A percentile compares a stretch with the other conserved stretches of the same genome.
Conservation (phyloP, 2,329 filamentous ascomycete species). For the Pseudomassariella vexata region DNA sequence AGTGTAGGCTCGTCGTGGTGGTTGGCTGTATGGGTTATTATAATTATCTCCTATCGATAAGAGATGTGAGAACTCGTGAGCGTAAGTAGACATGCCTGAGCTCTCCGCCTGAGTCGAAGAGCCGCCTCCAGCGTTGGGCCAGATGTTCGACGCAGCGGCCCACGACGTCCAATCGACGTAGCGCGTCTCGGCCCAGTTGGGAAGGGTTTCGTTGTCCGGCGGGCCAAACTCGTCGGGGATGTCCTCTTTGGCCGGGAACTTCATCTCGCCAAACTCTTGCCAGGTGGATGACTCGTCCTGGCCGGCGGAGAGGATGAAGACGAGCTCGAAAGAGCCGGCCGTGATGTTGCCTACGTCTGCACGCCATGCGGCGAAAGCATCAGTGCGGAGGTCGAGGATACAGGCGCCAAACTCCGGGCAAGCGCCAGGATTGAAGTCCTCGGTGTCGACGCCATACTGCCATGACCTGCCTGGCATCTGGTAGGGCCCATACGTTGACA, state of each 20-base stretch:
- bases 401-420: slow-evolving; percentile 38
- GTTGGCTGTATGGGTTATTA: slow-evolving; percentile 44
- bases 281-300: slow-evolving; percentile 50
- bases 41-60: slow-evolving; percentile 50
- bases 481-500: slow-evolving; percentile 47
- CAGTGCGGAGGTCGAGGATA: slow-evolving; percentile 40
- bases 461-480: slow-evolving; percentile 39
- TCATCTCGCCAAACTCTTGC: slow-evolving; percentile 53
- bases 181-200: slow-evolving; percentile 42
- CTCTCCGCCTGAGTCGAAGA: slow-evolving; percentile 48
- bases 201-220: slow-evolving; percentile 29
- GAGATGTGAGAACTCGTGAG: slow-evolving; percentile 46
- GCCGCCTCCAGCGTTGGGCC: slow-evolving; percentile 47
- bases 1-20: slow-evolving; percentile 39
- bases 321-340: slow-evolving; percentile 41
- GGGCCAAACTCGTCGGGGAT: slow-evolving; percentile 44
- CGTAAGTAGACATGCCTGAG: slow-evolving; percentile 46
- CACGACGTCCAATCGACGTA: slow-evolving; percentile 50
- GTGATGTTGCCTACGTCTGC: slow-evolving; percentile 44
- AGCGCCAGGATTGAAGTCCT: slow-evolving; percentile 39
- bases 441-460: slow-evolving; percentile 45
- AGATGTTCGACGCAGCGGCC: slow-evolving; percentile 43
- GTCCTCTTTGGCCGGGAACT: slow-evolving; percentile 38
- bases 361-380: slow-evolving; percentile 43
- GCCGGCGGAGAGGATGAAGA: slow-evolving; percentile 48